phyloP scores from a whole-genome alignment of 2,329 filamentous ascomycete genomes.

The Berkeleyomyces rouxiae region DNA sequence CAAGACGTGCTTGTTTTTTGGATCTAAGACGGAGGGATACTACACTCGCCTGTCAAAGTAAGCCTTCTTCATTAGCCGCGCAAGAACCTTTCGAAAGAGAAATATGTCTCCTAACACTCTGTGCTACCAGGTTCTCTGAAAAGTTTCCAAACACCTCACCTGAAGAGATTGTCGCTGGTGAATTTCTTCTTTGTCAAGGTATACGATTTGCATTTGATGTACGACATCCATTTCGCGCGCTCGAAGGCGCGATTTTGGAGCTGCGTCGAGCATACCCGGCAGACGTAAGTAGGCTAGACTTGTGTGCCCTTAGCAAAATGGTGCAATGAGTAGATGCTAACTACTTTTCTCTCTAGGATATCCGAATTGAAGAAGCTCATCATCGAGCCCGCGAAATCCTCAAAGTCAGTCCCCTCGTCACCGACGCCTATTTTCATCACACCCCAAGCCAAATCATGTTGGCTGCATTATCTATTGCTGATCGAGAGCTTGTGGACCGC shows the following conservation, averaged over 20 bases:
- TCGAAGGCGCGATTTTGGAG: slow-evolving; percentile 78
- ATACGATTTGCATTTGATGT: slow-evolving; percentile 90
- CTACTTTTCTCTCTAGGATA: slow-evolving; percentile 17
- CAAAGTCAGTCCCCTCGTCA: slow-evolving; percentile 66
- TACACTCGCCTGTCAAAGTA: slow-evolving; percentile 44
- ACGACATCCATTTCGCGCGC: slow-evolving; percentile 70
- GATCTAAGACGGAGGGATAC: slow-evolving; percentile 78
- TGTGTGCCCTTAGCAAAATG: no score
- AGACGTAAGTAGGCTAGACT: slow-evolving; percentile 23
- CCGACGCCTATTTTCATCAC: slow-evolving; percentile 94
- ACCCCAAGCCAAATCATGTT: slow-evolving; percentile 90
- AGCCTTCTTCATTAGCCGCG: not conserved
- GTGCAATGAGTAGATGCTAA: no score
- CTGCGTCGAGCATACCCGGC: slow-evolving; percentile 50
- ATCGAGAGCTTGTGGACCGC: slow-evolving; percentile 40
- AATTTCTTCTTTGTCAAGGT: slow-evolving; percentile 84
- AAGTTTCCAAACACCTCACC: slow-evolving; percentile 54
- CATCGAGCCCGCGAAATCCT: slow-evolving; percentile 55
- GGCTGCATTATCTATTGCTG: slow-evolving; percentile 59
- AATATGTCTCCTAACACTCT: not conserved
- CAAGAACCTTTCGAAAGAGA: no score
- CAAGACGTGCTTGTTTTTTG: slow-evolving; percentile 81
- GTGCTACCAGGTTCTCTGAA: slow-evolving; percentile 38
- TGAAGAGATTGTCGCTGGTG: slow-evolving; percentile 74
- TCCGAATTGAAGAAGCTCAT: slow-evolving; percentile 45